Conservation (phyloP, 2,329 filamentous ascomycete genomes). For the Monilinia polystroma region DNA sequence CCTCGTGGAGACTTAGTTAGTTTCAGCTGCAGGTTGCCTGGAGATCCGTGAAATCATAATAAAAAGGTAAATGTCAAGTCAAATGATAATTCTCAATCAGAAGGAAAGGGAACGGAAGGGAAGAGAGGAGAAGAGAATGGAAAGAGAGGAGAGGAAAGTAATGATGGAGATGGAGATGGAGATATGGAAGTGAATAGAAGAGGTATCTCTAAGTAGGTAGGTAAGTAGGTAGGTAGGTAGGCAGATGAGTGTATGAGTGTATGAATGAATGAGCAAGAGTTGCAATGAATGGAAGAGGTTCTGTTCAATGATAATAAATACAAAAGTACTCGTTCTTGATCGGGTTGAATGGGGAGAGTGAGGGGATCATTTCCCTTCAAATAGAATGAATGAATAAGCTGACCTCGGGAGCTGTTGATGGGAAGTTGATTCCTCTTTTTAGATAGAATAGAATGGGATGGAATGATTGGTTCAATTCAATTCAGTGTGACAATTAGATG, state of each 20-base stretch:
- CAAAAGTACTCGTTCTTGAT: not conserved
- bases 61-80: not conserved
- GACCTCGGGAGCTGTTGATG: not conserved
- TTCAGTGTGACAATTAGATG: no score
- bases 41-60: slow-evolving; percentile 8
- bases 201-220: not conserved
- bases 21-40: slow-evolving; percentile 18
- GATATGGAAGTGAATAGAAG: not conserved
- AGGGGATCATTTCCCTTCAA: slow-evolving; percentile 4
- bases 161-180: no score
- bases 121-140: not conserved
- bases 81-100: not conserved
- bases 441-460: no score
- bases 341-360: not conserved
- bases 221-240: not conserved
- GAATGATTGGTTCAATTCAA: no score
- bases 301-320: not conserved
- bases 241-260: not conserved
- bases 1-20: slow-evolving; percentile 14
- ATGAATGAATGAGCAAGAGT: not conserved
- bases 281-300: not conserved
- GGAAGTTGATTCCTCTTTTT: not conserved
- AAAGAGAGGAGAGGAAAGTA: no score
- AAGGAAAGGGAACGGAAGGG: not conserved
- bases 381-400: not conserved